Conservation (phyloP, 1,139 yeast species). For the Nematodospora anomalae region DNA sequence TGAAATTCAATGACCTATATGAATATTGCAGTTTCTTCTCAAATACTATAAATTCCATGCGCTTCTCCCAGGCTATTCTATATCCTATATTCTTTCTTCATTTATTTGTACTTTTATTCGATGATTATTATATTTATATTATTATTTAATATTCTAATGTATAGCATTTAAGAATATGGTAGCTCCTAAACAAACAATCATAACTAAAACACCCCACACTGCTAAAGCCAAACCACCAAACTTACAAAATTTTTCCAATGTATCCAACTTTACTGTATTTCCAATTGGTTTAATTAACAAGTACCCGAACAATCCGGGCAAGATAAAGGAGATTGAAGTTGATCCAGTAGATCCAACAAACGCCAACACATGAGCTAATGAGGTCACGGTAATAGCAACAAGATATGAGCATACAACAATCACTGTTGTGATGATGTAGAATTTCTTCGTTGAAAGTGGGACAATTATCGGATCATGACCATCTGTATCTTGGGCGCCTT, state of each 20-base stretch:
- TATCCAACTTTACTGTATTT: constrained; percentile 31
- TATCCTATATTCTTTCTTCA: neutral
- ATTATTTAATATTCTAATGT: too few relatives aligned
- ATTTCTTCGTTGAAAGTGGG: constrained; percentile 51
- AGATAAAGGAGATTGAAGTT: constrained; percentile 86
- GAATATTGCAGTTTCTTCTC: too few relatives aligned
- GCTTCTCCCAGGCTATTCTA: too few relatives aligned
- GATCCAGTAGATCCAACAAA: constrained; percentile 96
- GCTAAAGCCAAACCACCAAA: constrained; percentile 61
- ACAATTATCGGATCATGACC: constrained; percentile 54
- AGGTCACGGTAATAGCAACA: constrained; percentile 74
- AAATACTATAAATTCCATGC: too few relatives aligned
- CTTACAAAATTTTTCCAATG: constrained; percentile 46
- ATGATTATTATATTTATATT: constrained; percentile 3
- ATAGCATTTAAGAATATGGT: constrained; percentile 66
- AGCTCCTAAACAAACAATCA: constrained; percentile 76
- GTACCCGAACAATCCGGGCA: constrained; percentile 90
- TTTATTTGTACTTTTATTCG: neutral
- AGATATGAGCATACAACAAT: constrained; percentile 65
- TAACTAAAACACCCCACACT: constrained; percentile 75
- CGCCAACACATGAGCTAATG: constrained; percentile 83
- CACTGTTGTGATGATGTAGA: constrained; percentile 62
- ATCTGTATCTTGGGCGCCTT: constrained; percentile 50
- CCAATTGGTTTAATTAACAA: constrained; percentile 51
- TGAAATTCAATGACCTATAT: too few relatives aligned